Base-by-base conservation (phyloP, 2,329 filamentous ascomycete species). In the Aspergillus unguis region DNA sequence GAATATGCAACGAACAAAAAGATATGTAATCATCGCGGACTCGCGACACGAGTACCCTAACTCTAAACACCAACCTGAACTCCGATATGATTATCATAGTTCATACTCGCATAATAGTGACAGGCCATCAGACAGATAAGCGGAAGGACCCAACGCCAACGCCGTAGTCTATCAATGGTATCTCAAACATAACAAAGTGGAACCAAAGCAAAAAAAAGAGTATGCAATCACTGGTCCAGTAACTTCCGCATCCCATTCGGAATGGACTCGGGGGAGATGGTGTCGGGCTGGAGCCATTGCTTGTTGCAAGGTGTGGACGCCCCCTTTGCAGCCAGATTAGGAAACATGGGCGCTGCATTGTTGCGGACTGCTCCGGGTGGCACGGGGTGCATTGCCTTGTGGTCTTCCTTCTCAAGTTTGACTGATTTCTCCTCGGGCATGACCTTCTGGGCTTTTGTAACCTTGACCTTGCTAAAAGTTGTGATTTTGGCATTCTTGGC, bases 341-440 rank as follows among this genome's bases (percentile, higher is more conserved):
- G 65, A 35, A 66, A 66, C 47, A 70, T 58, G n/a, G 63, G 62
- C 1, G 17, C 17, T 17, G 70, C 65, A 48, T 74, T 75, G 53
- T 65, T 72, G 50, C 66, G 67, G 10, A 65, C 64, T 35, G 67
- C 67, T 32, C 66, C 64, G 3, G 65, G 59, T 29, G 69, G 64
- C 46, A 74, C 53, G 23, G 67, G 63, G 26, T 63, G 64, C 67
- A 74, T 71, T 8, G 68, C 61, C 45, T 70, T 70, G 47, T 58
- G 56, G 7, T 64, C 58, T 17, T 58, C 60, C 50, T 56, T 60
- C 37, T 67, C 65, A 38, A 57, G 37, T 55, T 65, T 66, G 53
- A 55, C 37, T 3, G 58, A 52, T 42, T 71, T 66, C 41, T 56
- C 58, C 4, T 57, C 44, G 17, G 59, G 58, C 26, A 61, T 52